These are phyloP conservation scores for Nannochloris sp. DNA, from an alignment of 139 green algal species.

Conservation along the genomic window DNA sequence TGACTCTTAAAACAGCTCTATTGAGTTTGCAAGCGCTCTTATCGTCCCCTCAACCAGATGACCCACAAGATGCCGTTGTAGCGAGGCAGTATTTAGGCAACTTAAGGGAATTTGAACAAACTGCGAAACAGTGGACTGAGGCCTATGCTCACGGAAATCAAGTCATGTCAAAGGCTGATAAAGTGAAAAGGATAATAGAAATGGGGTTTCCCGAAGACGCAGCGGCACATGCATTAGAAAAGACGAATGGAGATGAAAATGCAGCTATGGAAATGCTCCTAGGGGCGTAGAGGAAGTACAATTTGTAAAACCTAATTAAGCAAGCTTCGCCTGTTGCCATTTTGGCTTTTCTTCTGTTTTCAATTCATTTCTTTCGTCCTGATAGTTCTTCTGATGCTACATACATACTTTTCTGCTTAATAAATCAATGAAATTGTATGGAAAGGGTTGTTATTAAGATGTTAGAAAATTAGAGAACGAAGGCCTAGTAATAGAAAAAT, in stretches of 20 bases:
- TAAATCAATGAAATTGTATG: no score
- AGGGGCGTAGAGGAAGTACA: slow-evolving; percentile 10
- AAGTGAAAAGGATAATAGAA: slow-evolving; percentile 58
- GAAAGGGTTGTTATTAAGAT: no score
- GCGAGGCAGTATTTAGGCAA: slow-evolving; percentile 81
- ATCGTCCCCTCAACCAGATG: slow-evolving; percentile 83
- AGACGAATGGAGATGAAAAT: slow-evolving; percentile 59
- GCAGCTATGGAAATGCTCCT: slow-evolving; percentile 70
- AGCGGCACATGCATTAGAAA: slow-evolving; percentile 44
- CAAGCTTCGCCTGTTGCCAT: no score
- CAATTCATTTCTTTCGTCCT: no score
- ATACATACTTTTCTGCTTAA: no score
- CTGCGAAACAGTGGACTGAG: slow-evolving; percentile 56
- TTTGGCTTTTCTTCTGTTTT: no score
- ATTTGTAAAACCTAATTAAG: no score
- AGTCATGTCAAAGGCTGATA: slow-evolving; percentile 10
- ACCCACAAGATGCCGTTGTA: slow-evolving; percentile 95
- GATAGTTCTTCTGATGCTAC: no score
- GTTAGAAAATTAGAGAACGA: no score
- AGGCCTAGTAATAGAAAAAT: no score
- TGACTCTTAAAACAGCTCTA: slow-evolving; percentile 94
- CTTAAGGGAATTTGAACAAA: slow-evolving; percentile 49
- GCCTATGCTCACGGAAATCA: slow-evolving; percentile 21
- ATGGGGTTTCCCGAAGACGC: slow-evolving; percentile 71
- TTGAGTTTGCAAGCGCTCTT: slow-evolving; percentile 91